Base-by-base conservation (phyloP, 2,329 filamentous ascomycete genomes). In the Dothidotthia symphoricarpi region DNA sequence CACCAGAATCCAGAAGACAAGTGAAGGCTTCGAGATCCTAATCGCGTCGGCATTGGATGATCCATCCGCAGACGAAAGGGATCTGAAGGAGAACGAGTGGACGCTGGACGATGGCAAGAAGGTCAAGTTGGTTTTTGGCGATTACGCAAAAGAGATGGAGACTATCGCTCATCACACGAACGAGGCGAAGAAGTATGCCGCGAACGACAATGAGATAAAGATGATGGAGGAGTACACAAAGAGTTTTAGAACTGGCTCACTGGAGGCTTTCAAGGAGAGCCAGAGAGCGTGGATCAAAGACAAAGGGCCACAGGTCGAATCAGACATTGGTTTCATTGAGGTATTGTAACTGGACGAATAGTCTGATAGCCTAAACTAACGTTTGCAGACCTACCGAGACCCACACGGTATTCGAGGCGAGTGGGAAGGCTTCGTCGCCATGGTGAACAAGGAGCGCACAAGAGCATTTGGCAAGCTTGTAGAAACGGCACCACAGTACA, bases 401-500 rank as follows among this genome's bases (percentile, higher is more conserved):
- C 75, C 75, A 2, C 69, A 75, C 41, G 75, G 75, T 15, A 71
- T 75, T 13, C 70, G 75, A 28, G 72, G 72, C 9, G 75, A 78
- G 43, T 78, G 73, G 69, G 70, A 76, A 58, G 75, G 73, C 8
- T 75, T 78, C 34, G 69, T 68, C 6, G 68, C 71, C 43, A 73
- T 87, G 67, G 85, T 97, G 30, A 97, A 97, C 69, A 76, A 91
- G 59, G 91, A 96, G 65, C 83, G 91, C 14, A 98, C 91, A 1
- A 80, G 79, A 41, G 88, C 90, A 1, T 97, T 97, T 61, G 85
- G 85, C 6, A 84, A 86, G 52, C 79, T 97, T 1, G 93, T 97
- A 4, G 77, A 83, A 14, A 83, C 83, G 16, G 90, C 93, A 0
- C 85, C 89, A 9, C 74, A 75, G 30, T 83, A 95, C 62, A 96